Evolutionary conservation across 495 filamentous ascomycete genomes (phyloP).

Genomic region (Melanomma pulvis-pyrius): DNA sequence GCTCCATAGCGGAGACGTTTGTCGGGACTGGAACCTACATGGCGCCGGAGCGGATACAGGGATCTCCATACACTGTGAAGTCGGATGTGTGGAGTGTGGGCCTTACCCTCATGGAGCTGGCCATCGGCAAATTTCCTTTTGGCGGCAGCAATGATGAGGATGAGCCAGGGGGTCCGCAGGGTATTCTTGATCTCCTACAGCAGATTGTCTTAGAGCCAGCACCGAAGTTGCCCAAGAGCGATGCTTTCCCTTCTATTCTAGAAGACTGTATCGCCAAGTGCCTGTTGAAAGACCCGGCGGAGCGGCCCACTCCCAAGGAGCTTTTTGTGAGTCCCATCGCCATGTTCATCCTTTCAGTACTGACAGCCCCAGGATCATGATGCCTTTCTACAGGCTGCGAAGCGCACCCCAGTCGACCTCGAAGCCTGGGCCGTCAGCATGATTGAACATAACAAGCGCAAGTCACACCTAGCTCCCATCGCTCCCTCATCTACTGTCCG

Average conservation of each 20-base stretch:
- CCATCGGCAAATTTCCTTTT: constrained; percentile 95
- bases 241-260: constrained; percentile 90
- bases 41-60: constrained; percentile 96
- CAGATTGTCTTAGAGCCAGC: constrained; percentile 97
- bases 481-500: constrained; percentile 29
- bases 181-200: constrained; percentile 93
- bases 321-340: constrained; percentile 60
- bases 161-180: constrained; percentile 76
- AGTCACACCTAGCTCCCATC: constrained; percentile 68
- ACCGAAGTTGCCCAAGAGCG: constrained; percentile 89
- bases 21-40: constrained; percentile 99
- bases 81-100: constrained; percentile 99
- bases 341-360: background rate
- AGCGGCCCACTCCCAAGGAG: constrained; percentile 87
- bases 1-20: constrained; percentile 96
- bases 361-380: constrained; percentile 69
- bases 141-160: constrained; percentile 69
- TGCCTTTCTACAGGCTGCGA: constrained; percentile 89
- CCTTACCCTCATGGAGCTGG: constrained; percentile 92
- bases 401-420: constrained; percentile 88
- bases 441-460: constrained; percentile 89
- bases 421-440: constrained; percentile 86
- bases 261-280: constrained; percentile 98
- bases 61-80: constrained; percentile 94
- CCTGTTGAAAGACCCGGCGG: constrained; percentile 81